Percentiles rank a stretch among this genome's conserved stretches.
phyloP scores from a whole-genome alignment of 2,329 filamentous ascomycete species.

The Piedraia hortae region DNA sequence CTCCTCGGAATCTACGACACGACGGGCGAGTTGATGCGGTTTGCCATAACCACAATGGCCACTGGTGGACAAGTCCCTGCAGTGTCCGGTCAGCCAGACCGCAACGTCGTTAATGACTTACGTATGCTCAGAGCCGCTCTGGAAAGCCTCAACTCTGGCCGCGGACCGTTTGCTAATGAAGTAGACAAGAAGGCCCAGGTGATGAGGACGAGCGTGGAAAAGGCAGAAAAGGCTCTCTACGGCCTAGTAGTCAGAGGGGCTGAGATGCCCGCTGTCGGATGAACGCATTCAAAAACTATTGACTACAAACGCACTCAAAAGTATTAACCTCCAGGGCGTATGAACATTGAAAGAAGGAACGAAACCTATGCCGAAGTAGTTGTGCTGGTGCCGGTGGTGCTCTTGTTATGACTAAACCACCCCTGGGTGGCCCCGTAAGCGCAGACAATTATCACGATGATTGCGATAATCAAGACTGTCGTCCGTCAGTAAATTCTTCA shows the following conservation, averaged over 20 bases:
- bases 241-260: conserved; percentile 64
- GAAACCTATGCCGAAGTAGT: neutral
- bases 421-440: conserved; percentile 10
- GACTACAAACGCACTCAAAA: too few species aligned
- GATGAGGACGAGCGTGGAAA: conserved; percentile 69
- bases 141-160: conserved; percentile 36
- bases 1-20: conserved; percentile 78
- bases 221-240: conserved; percentile 79
- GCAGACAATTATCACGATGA: conserved; percentile 15
- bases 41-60: conserved; percentile 69
- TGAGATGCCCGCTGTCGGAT: too few species aligned
- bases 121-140: conserved; percentile 49
- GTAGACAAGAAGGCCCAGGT: conserved; percentile 59
- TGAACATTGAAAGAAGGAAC: too few species aligned
- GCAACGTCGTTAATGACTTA: conserved; percentile 54
- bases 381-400: neutral
- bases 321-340: too few species aligned
- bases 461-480: conserved; percentile 10
- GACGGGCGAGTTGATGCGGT: conserved; percentile 89
- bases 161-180: conserved; percentile 29
- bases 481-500: conserved; percentile 1
- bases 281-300: too few species aligned
- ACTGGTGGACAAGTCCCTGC: conserved; percentile 33
- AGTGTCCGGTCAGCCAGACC: conserved; percentile 15
- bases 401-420: conserved; percentile 5